Base-by-base conservation (phyloP, 148 eudicot genomes). In the Chenopodium formosanum region DNA sequence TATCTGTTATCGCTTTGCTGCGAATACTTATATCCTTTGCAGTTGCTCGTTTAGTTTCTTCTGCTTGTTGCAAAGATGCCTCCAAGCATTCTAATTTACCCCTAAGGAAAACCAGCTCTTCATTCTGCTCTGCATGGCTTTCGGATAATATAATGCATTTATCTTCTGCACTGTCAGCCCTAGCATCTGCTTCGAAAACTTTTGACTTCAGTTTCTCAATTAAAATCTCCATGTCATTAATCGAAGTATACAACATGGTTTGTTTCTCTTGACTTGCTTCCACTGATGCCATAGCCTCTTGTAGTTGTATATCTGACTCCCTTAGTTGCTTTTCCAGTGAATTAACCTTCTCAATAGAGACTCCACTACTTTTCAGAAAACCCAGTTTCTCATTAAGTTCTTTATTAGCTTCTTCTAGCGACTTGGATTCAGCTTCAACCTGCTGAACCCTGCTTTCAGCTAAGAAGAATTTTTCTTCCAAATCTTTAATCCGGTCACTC, bases 251-350 rank as follows among this genome's bases (percentile, higher is more conserved):
- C 83, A 91, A 65, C 94, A 94, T 85, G 74, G 44, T 87, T 85
- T 89, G 89, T 79, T 90, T 90, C 86, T 96, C 99, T 80, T 88
- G 82, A 79, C 89, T 92, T 81, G 99, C 99, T 67, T 96, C 99
- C 77, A 84, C 86, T 60, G 88, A 86, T 82, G 92, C 93, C 77
- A 78, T 84, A 20, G 95, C 95, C 56, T 91, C 93, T 80, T 90
- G 91, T 58, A 92, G 85, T 87, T 88, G 88, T 80, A 87, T 76
- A 62, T 87, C 89, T 52, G 90, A 85, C 67, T 94, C 97, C 75
- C 67, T 79, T 82, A 92, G 79, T 86, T 89, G 89, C 76, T 70
- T 90, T 80, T 94, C 93, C 16, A 93, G 88, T 58, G 82, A 80
- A 75, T 88, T 87, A 75, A 87, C 86, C 80, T 80, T 89, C 77